Conservation (phyloP, 176 grass and related monocot species). For the Ampelocalamus luodianensis region DNA sequence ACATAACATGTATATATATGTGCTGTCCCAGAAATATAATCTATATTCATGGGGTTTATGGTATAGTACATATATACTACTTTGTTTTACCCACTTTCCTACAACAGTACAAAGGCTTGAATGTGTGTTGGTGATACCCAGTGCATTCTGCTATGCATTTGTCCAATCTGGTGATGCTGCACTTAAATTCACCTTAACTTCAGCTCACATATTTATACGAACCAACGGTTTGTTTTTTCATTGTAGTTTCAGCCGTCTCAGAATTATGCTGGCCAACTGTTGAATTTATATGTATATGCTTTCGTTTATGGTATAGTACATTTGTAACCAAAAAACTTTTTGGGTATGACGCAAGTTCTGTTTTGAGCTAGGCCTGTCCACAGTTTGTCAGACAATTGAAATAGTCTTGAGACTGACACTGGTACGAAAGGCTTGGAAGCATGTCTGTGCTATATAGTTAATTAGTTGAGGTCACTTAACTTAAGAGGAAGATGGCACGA, state of each 20-base stretch:
- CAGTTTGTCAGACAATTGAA: no score
- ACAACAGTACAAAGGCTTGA: background rate
- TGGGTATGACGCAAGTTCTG: background rate
- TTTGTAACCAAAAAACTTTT: background rate
- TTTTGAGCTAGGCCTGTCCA: background rate
- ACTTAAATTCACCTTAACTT: conserved; percentile 10
- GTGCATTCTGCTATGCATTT: background rate
- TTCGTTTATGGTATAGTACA: background rate
- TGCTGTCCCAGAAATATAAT: background rate
- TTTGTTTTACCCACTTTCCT: background rate
- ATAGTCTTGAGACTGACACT: background rate
- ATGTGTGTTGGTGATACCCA: background rate
- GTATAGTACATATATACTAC: background rate
- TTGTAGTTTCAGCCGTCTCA: background rate
- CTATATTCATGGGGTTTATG: background rate
- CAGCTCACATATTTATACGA: background rate
- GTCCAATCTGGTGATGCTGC: background rate
- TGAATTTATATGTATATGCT: background rate
- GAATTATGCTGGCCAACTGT: background rate
- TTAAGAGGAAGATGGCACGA: background rate
- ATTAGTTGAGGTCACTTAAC: background rate
- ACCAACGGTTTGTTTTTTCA: background rate
- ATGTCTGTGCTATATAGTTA: conserved; percentile 2
- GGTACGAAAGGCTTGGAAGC: background rate
- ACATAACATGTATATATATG: background rate